phyloP scores from a whole-genome alignment of 2,329 filamentous ascomycete species.

The Colletotrichum tabaci region DNA sequence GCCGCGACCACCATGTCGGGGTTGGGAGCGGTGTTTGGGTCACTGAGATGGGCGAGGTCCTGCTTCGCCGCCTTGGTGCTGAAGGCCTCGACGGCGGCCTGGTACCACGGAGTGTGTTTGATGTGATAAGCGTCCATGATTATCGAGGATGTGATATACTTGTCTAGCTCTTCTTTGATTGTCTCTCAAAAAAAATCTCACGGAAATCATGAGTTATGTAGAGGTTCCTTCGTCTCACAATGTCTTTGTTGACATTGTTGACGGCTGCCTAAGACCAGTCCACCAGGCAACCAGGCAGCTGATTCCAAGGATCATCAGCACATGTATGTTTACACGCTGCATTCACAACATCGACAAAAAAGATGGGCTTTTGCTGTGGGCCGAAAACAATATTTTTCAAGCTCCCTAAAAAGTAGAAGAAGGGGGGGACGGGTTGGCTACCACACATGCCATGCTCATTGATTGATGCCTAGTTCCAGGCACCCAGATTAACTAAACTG shows the following conservation, averaged over 20 bases:
- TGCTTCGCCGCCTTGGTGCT: slow-evolving; percentile 16
- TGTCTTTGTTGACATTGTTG: neutral
- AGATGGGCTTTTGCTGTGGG: neutral
- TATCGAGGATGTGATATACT: neutral
- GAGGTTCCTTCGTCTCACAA: too few relatives aligned
- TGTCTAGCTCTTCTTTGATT: too few relatives aligned
- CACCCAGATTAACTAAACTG: too few relatives aligned
- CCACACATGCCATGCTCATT: too few relatives aligned
- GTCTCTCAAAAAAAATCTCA: too few relatives aligned
- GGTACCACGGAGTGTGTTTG: slow-evolving; percentile 31
- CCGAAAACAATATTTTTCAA: neutral
- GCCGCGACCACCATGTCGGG: slow-evolving; percentile 54
- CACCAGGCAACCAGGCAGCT: slow-evolving; percentile 11
- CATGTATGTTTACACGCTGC: too few relatives aligned
- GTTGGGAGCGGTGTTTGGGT: slow-evolving; percentile 7
- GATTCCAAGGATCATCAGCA: neutral
- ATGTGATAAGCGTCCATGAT: slow-evolving; percentile 32
- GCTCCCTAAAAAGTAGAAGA: too few relatives aligned
- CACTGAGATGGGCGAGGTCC: neutral
- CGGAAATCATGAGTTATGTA: neutral
- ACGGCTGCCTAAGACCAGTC: slow-evolving; percentile 8
- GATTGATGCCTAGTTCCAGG: too few relatives aligned
- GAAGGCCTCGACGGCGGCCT: slow-evolving; percentile 26
- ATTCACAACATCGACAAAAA: too few relatives aligned
- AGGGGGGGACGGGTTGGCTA: too few relatives aligned